Percentiles rank a stretch among this genome's conserved stretches.
phyloP scores from a whole-genome alignment of 495 filamentous ascomycete genomes.

The Symbiotaphrina buchneri region DNA sequence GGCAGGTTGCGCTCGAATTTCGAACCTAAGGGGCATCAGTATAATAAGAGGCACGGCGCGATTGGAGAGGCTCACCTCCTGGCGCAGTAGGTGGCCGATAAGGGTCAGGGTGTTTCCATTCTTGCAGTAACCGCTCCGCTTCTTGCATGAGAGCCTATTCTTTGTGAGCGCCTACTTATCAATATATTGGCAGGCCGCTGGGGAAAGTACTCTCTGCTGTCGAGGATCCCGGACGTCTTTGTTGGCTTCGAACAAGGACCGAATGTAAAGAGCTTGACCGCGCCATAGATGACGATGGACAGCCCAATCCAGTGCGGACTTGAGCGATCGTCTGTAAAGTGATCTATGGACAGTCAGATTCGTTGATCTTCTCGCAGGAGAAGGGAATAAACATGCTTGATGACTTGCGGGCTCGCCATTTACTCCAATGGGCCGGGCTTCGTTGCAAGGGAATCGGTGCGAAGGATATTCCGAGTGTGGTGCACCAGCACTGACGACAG shows the following conservation, averaged over 20 bases:
- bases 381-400: conserved; percentile 6
- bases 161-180: conserved; percentile 2
- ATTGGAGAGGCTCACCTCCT: conserved; percentile 47
- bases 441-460: no score
- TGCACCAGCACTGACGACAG: no score
- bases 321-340: conserved; percentile 80
- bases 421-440: no score
- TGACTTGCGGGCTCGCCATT: conserved; percentile 12
- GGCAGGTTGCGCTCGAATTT: conserved; percentile 94
- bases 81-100: conserved; percentile 75
- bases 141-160: conserved; percentile 55
- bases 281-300: conserved; percentile 83
- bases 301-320: conserved; percentile 84
- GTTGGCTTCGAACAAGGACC: conserved; percentile 89
- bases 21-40: conserved; percentile 37
- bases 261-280: conserved; percentile 86
- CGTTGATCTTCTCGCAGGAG: neutral
- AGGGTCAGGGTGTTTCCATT: conserved; percentile 95
- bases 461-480: no score
- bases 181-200: neutral
- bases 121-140: conserved; percentile 69
- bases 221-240: conserved; percentile 65
- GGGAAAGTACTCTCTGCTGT: conserved; percentile 49
- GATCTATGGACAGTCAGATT: conserved; percentile 29
- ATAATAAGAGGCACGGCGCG: no score